These are phyloP conservation scores for Penicillium riverlandense DNA, from an alignment of 495 filamentous ascomycete genomes.

Conservation along the genomic window DNA sequence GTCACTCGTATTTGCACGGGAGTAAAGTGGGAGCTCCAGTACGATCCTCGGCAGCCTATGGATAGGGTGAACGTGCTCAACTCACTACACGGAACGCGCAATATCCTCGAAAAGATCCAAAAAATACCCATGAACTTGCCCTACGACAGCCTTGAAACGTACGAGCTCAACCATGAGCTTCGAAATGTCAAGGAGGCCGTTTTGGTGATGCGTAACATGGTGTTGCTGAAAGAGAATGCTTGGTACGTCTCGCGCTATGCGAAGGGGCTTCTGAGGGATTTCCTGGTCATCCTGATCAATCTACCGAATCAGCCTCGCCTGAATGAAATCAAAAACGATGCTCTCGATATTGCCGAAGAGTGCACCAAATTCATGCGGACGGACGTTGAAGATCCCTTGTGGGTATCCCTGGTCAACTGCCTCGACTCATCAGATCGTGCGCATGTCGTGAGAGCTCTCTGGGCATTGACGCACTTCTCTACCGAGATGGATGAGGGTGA, in stretches of 20 bases:
- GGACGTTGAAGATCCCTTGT: slow-evolving; percentile 65
- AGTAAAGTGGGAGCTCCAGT: slow-evolving; percentile 72
- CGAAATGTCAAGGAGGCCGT: slow-evolving; percentile 78
- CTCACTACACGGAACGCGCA: slow-evolving; percentile 54
- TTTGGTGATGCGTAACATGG: slow-evolving; percentile 88
- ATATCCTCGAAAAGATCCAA: slow-evolving; percentile 63
- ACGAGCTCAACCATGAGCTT: slow-evolving; percentile 62
- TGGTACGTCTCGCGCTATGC: slow-evolving; percentile 65
- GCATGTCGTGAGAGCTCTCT: slow-evolving; percentile 73
- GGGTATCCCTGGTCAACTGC: slow-evolving; percentile 64
- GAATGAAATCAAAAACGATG: slow-evolving; percentile 84
- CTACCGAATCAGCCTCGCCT: slow-evolving; percentile 67
- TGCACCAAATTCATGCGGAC: slow-evolving; percentile 73
- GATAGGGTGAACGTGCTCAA: slow-evolving; percentile 65
- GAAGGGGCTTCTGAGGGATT: slow-evolving; percentile 60
- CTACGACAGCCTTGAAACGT: slow-evolving; percentile 66
- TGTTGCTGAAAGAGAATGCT: slow-evolving; percentile 82
- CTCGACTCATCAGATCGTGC: slow-evolving; percentile 74
- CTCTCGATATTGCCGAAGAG: slow-evolving; percentile 88
- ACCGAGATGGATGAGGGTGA: slow-evolving; percentile 68
- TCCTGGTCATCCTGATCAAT: slow-evolving; percentile 72
- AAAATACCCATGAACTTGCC: slow-evolving; percentile 47
- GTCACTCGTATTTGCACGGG: slow-evolving; percentile 70
- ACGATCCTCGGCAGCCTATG: slow-evolving; percentile 47
- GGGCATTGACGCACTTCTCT: slow-evolving; percentile 80